Base-by-base conservation (phyloP, 1,284 basidiomycete genomes). In the Apiotrichum akiyoshidainum region DNA sequence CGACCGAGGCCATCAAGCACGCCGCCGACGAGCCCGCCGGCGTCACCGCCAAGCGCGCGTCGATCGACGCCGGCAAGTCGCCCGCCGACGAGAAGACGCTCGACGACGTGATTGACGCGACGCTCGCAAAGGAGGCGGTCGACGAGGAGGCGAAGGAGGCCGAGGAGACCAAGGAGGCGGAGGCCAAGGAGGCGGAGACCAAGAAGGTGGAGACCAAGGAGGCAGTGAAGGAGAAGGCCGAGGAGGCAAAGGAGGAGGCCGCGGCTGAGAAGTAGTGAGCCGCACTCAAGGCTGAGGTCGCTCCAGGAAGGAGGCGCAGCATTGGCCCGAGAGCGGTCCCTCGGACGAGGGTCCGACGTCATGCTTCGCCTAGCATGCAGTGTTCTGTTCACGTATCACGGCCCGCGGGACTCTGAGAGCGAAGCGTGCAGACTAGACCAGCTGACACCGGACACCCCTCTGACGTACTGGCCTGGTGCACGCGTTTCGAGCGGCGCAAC, bases 51-150 rank as follows among this genome's bases (percentile, higher is more conserved):
- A 51, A 46, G 52, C 46, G 41, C 9, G 12, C 37, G 12, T 11
- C 11, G 37, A 16, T 37, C 37, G 37, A 37, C 12, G 45, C 22
- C 19, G 46, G 26, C 26, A 58, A 37, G 57, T 44, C 3, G 35
- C 26, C 44, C 22, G 47, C 42, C 12, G 52, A 41, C 14, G 35
- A 48, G 49, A 56, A 53, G 46, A 56, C 53, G 19, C 57, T 65
- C 40, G 63, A 65, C 50, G 63, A 65, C 41, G 40, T 65, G 2
- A 59, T 65, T 37, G 63, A 65, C 55, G 34, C 50, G 44, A 61
- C 60, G n/a, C 52, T 65, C 42, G 59, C 56, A n/a, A 52, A 57
- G 54, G 63, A 64, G 53, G 44, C 48, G 11, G 22, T 55, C 44
- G 60, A 56, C 31, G 57, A 55, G 41, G 57, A 60, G 26, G 44